Evolutionary conservation across 306 rosid species (phyloP).

Genomic region (Quercus parvula): DNA sequence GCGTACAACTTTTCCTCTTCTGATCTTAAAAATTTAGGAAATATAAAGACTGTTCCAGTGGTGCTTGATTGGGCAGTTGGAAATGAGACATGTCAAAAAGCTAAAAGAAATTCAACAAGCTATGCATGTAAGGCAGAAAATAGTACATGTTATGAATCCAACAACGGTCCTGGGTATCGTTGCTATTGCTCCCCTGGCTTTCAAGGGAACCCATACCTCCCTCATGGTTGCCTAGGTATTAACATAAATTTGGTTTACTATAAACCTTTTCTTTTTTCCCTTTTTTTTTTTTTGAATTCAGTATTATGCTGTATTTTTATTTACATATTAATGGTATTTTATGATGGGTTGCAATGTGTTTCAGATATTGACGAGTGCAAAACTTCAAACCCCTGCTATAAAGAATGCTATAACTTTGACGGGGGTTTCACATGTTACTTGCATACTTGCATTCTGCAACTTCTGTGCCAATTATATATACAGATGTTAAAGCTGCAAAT

Average conservation of each 20-base stretch:
- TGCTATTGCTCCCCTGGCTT: no score
- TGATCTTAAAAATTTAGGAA: neutral
- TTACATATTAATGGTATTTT: no score
- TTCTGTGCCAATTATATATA: no score
- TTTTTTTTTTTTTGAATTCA: no score
- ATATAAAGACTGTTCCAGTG: neutral
- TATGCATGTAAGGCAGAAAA: constrained; percentile 8
- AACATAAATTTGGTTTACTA: neutral
- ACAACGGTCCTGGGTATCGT: constrained; percentile 8
- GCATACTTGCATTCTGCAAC: no score
- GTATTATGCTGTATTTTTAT: neutral
- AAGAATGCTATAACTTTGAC: neutral
- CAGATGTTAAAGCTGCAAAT: no score
- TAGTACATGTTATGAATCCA: neutral
- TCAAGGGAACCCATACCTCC: neutral
- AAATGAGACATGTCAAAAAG: constrained; percentile 22
- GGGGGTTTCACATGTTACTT: neutral
- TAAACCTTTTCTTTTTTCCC: neutral
- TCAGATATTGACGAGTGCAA: neutral
- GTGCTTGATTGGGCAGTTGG: constrained; percentile 43
- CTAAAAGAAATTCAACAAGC: neutral
- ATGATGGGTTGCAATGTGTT: neutral
- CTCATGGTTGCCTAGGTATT: neutral
- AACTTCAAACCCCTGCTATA: neutral
- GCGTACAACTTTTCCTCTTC: neutral